Percentiles rank a stretch among this genome's conserved stretches.
phyloP scores from a whole-genome alignment of 352 stramenopile genomes.

The Pythium graminicola region DNA sequence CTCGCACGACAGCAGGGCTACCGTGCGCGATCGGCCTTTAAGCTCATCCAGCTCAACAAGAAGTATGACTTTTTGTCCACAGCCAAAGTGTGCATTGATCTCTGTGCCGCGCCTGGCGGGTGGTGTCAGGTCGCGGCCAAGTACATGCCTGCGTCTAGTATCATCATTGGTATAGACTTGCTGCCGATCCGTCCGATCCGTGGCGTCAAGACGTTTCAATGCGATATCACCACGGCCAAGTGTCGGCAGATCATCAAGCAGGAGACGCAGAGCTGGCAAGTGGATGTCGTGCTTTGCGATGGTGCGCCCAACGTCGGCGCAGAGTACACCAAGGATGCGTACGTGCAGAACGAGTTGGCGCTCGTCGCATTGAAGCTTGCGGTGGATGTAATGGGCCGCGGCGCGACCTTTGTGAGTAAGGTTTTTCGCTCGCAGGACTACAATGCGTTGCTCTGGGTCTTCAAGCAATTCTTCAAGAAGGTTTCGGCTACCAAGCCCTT shows the following conservation, averaged over 20 bases:
- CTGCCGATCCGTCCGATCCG: constrained; percentile 96
- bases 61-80: constrained; percentile 98
- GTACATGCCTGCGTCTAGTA: constrained; percentile 92
- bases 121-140: constrained; percentile 94
- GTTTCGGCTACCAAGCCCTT: constrained; percentile 98
- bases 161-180: constrained; percentile 97
- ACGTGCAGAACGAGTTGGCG: constrained; percentile 98
- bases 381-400: constrained; percentile 93
- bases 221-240: constrained; percentile 90
- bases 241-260: constrained; percentile 90
- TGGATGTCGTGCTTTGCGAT: constrained; percentile 98
- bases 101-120: constrained; percentile 98
- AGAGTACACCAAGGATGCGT: constrained; percentile 97
- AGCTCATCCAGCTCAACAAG: constrained; percentile 99
- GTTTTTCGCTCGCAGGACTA: constrained; percentile 99
- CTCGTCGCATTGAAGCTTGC: constrained; percentile 96
- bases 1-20: constrained; percentile 98
- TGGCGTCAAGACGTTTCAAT: constrained; percentile 96
- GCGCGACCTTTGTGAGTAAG: constrained; percentile 94
- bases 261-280: constrained; percentile 89
- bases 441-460: constrained; percentile 97
- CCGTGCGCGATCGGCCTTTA: constrained; percentile 98
- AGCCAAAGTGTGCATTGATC: constrained; percentile 96
- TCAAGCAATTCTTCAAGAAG: constrained; percentile 98
- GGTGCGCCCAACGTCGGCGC: constrained; percentile 98